phyloP scores from a whole-genome alignment of 768 basidiomycete genomes.

The Rhizopogon vesiculosus region DNA sequence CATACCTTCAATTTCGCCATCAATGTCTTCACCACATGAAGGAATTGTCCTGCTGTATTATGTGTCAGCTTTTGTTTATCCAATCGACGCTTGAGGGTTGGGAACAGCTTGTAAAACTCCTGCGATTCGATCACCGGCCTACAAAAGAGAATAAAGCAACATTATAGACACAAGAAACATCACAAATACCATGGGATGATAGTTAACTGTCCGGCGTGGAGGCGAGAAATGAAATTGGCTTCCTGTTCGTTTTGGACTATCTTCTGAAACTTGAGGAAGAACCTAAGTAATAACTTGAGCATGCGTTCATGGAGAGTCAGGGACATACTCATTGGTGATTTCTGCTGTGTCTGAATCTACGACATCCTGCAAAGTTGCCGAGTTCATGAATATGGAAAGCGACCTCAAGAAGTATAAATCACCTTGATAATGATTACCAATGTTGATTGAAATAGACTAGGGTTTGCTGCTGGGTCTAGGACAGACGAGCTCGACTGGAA shows the following conservation, averaged over 20 bases:
- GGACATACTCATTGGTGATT: conserved; percentile 50
- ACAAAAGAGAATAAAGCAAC: not conserved
- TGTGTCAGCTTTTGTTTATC: conserved; percentile 48
- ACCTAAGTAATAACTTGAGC: conserved; percentile 30
- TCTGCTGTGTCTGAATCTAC: conserved; percentile 57
- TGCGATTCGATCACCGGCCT: conserved; percentile 57
- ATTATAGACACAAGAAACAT: not conserved
- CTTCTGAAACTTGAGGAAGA: conserved; percentile 51
- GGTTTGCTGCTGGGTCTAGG: conserved; percentile 54
- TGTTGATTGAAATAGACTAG: conserved; percentile 52
- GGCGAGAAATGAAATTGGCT: conserved; percentile 55
- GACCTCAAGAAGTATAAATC: not conserved
- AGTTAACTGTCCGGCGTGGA: conserved; percentile 49
- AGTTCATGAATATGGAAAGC: not conserved
- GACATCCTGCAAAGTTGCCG: conserved; percentile 41
- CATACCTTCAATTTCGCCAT: conserved; percentile 65
- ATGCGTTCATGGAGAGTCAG: not conserved
- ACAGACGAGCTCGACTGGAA: conserved; percentile 57
- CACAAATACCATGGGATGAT: conserved; percentile 51
- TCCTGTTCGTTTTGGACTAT: conserved; percentile 62
- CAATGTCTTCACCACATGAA: conserved; percentile 53
- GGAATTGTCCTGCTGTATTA: conserved; percentile 46
- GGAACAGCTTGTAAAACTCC: conserved; percentile 56
- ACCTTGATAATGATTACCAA: conserved; percentile 64
- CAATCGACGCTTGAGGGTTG: conserved; percentile 38